These are phyloP conservation scores for Melastoma candidum DNA, from an alignment of 441 rosid genomes.

Conservation along the genomic window DNA sequence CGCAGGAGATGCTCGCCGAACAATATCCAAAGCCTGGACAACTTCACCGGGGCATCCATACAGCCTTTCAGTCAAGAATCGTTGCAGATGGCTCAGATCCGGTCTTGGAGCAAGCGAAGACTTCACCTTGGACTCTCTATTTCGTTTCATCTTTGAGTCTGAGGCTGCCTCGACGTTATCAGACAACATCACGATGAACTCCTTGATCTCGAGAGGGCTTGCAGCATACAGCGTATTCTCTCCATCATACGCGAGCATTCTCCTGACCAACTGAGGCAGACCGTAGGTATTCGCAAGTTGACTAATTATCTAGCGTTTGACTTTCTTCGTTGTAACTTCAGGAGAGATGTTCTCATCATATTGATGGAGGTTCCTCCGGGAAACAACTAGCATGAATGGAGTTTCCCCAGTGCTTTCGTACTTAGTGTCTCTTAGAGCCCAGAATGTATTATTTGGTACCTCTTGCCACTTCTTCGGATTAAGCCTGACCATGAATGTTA, in stretches of 20 bases:
- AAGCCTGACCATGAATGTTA: no score
- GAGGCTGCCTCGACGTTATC: conserved; percentile 21
- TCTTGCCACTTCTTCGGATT: no score
- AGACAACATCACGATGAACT: conserved; percentile 32
- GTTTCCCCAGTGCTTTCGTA: no score
- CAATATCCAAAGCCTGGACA: conserved; percentile 56
- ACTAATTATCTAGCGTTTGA: conserved; percentile 30
- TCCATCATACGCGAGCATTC: conserved; percentile 67
- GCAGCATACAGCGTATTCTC: conserved; percentile 61
- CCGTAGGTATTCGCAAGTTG: conserved; percentile 13
- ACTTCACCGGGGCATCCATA: conserved; percentile 47
- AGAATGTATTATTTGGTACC: no score
- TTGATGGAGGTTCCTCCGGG: conserved; percentile 39
- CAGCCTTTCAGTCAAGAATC: conserved; percentile 28
- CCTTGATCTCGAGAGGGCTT: conserved; percentile 42
- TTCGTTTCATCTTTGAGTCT: conserved; percentile 21
- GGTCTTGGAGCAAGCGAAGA: conserved; percentile 33
- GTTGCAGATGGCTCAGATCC: conserved; percentile 28
- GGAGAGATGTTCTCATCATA: conserved; percentile 67
- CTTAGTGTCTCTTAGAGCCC: no score
- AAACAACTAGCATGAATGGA: no score
- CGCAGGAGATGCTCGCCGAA: conserved; percentile 39
- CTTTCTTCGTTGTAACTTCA: conserved; percentile 31
- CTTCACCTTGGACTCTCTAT: conserved; percentile 34
- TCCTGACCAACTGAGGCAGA: conserved; percentile 27